Conservation (phyloP, 164 flowering plant genomes). For the Tinospora cordifolia region DNA sequence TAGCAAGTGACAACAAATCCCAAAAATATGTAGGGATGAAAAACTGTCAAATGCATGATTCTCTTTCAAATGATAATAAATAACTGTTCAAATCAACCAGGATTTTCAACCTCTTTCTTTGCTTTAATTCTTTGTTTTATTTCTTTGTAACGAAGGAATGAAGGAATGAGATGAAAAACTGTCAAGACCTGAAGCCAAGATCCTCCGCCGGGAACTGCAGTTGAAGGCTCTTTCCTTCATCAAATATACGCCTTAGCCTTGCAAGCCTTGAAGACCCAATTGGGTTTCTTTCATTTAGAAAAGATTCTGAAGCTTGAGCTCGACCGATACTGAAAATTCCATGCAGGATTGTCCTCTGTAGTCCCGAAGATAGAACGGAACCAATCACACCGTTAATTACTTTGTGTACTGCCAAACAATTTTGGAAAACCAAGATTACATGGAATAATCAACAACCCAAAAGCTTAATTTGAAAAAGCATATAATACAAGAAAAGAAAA, state of each 20-base stretch:
- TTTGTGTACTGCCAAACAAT: slow-evolving; percentile 51
- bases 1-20: too few relatives aligned
- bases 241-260: slow-evolving; percentile 60
- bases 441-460: not conserved
- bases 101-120: too few relatives aligned
- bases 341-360: slow-evolving; percentile 65
- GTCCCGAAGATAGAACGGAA: slow-evolving; percentile 59
- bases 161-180: too few relatives aligned
- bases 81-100: too few relatives aligned
- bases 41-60: too few relatives aligned
- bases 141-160: too few relatives aligned
- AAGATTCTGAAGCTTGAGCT: slow-evolving; percentile 58
- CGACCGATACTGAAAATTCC: slow-evolving; percentile 79
- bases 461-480: too few relatives aligned
- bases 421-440: slow-evolving; percentile 5
- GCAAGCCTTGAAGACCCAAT: slow-evolving; percentile 78
- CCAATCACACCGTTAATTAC: slow-evolving; percentile 52
- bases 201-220: slow-evolving; percentile 98
- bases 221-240: slow-evolving; percentile 96
- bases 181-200: slow-evolving; percentile 84
- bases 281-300: slow-evolving; percentile 70
- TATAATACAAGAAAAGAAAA: not conserved
- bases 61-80: too few relatives aligned
- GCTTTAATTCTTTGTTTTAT: too few relatives aligned
- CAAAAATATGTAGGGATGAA: too few relatives aligned